Evolutionary conservation across 768 basidiomycete species (phyloP), one percentile per base, ranked within the genome.

Genomic region (Amanita muscaria): DNA sequence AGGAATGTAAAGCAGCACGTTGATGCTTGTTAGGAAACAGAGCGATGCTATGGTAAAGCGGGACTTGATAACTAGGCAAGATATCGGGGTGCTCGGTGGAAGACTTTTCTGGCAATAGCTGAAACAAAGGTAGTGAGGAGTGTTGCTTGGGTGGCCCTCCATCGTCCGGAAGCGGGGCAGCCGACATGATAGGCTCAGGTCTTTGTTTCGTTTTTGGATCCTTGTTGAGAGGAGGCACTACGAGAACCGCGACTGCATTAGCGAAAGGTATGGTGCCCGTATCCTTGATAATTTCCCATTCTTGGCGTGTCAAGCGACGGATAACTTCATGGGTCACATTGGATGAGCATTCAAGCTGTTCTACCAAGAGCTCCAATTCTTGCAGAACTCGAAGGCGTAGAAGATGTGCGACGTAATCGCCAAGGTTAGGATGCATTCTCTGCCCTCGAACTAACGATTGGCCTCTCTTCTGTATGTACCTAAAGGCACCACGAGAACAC

Each of bases 351-450:
- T 66, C 59, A 35, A 83, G 56, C 5, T 57, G 59, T 10, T 73
- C 70, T 1, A 62, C 66, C 32, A 89, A 59, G 4, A 88, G 58
- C 30, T 80, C 70, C 5, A 90, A 61, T 53, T 90, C 88, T 57
- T 89, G 86, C 2, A 90, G 63, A 10, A 88, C 72, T 14, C 88
- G 77, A 11, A 83, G 59, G 35, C 86, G 84, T 8, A 90, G 65
- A 18, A 80, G 66, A 53, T 88, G 80, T 2, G 66, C 65, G 27
- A 86, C 70, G 34, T 88, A 80, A 19, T 70, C 63, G 7, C 62
- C 58, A 14, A 85, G 60, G 25, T 70, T 63, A 11, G 72, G 58
- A 48, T 73, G 72, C 3, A 71, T 43, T 1, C 50, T 21, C 2
- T 47, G 46, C 15, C 33, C 32, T 3, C 40, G 32, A 5, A 24